Evolutionary conservation across 306 rosid genomes (phyloP).

Genomic region (Cotoneaster glaucophyllus): DNA sequence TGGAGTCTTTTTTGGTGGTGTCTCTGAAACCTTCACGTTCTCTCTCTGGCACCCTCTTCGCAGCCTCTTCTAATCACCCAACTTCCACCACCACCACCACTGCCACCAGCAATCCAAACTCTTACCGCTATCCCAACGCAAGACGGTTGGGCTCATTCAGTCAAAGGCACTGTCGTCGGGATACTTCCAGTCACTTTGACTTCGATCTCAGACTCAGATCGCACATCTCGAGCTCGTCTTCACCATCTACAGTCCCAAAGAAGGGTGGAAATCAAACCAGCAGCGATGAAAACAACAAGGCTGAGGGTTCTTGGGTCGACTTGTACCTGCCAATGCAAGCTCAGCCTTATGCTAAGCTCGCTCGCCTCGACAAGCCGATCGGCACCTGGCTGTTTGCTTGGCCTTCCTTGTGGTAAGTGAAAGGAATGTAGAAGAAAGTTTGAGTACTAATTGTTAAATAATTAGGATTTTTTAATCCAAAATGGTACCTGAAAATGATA

Average conservation of each 20-base stretch:
- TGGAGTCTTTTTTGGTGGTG: not conserved
- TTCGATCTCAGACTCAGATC: slow-evolving; percentile 21
- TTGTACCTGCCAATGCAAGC: slow-evolving; percentile 46
- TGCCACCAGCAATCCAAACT: not conserved
- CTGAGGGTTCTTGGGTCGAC: slow-evolving; percentile 52
- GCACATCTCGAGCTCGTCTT: slow-evolving; percentile 41
- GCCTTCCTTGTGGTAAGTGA: slow-evolving; percentile 89
- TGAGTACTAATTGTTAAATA: no score
- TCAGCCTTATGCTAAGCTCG: slow-evolving; percentile 76
- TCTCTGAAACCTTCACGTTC: not conserved
- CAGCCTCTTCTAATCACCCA: slow-evolving; percentile 18
- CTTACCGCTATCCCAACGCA: not conserved
- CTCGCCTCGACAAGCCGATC: slow-evolving; percentile 91
- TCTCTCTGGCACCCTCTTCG: slow-evolving; percentile 11
- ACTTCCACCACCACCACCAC: not conserved
- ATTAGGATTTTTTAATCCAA: no score
- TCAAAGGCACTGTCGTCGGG: not conserved
- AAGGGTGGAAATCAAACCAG: slow-evolving; percentile 19
- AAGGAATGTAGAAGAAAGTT: not conserved
- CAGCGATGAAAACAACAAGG: not conserved
- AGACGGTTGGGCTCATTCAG: not conserved
- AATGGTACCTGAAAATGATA: no score
- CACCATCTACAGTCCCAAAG: slow-evolving; percentile 7
- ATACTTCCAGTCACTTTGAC: not conserved
- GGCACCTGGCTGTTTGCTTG: slow-evolving; percentile 96